phyloP scores from a whole-genome alignment of 192 early-diverging fungal genomes.

The Lobulomyces angularis region DNA sequence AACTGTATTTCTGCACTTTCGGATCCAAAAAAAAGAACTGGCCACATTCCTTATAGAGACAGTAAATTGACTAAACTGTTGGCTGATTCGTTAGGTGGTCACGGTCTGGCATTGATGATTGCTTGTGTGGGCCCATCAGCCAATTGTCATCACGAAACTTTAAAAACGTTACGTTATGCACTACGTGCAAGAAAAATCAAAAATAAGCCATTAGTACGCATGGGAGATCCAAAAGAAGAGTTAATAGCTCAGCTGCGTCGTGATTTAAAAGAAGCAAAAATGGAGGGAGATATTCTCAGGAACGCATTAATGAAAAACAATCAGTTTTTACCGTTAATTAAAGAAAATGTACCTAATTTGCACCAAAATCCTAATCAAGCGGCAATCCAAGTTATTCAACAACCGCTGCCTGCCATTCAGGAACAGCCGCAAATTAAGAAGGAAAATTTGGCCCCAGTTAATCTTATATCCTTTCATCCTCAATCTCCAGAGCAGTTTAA shows the following conservation, averaged over 20 bases:
- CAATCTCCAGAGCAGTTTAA: too few relatives aligned
- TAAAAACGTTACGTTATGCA: conserved; percentile 49
- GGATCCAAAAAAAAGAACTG: conserved; percentile 9
- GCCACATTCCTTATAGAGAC: conserved; percentile 48
- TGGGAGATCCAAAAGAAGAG: conserved; percentile 8
- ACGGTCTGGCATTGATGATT: conserved; percentile 45
- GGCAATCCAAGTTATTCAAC: too few relatives aligned
- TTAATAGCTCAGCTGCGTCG: neutral
- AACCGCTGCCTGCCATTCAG: too few relatives aligned
- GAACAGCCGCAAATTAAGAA: too few relatives aligned
- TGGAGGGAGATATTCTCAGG: too few relatives aligned
- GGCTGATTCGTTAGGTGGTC: conserved; percentile 38
- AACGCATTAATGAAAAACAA: too few relatives aligned
- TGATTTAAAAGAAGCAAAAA: neutral
- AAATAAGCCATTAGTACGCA: conserved; percentile 25
- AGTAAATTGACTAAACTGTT: conserved; percentile 46
- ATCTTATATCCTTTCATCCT: too few relatives aligned
- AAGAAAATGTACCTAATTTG: too few relatives aligned
- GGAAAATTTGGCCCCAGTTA: too few relatives aligned
- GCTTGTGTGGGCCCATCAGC: conserved; percentile 32
- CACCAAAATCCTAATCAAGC: too few relatives aligned
- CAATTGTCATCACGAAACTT: conserved; percentile 25
- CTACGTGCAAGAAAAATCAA: conserved; percentile 24
- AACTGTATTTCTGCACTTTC: conserved; percentile 27
- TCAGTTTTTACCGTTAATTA: too few relatives aligned